Evolutionary conservation across 2,329 filamentous ascomycete genomes (phyloP).

Genomic region (Phialophora chinensis): DNA sequence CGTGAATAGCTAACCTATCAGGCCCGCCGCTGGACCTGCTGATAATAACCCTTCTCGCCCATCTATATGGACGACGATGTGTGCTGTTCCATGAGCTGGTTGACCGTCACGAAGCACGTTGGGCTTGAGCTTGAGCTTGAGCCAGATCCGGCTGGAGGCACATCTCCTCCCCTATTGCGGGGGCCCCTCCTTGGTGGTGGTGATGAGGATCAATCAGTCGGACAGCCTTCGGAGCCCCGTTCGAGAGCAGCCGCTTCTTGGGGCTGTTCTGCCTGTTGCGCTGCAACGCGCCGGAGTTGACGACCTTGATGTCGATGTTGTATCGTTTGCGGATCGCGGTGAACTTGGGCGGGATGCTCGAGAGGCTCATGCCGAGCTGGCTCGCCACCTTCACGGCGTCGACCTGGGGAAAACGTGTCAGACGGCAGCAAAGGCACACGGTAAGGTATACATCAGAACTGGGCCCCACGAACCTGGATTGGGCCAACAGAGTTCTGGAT

Average conservation of each 20-base stretch:
- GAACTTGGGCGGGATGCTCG: constrained; percentile 34
- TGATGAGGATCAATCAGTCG: not conserved
- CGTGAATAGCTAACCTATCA: too few species aligned
- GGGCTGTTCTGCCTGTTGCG: constrained; percentile 32
- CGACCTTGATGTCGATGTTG: constrained; percentile 36
- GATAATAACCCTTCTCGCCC: too few species aligned
- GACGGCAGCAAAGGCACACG: too few species aligned
- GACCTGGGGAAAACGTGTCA: constrained; percentile 17
- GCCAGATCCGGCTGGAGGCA: not conserved
- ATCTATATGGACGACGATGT: too few species aligned
- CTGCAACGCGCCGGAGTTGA: constrained; percentile 35
- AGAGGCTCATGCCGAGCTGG: constrained; percentile 33
- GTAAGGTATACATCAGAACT: too few species aligned
- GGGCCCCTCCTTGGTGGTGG: not conserved
- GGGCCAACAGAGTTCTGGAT: constrained; percentile 34
- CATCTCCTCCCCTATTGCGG: not conserved
- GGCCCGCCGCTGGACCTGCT: too few species aligned
- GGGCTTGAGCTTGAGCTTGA: not conserved
- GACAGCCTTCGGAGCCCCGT: not conserved
- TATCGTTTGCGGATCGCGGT: constrained; percentile 32
- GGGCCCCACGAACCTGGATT: constrained; percentile 25
- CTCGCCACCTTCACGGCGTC: constrained; percentile 33
- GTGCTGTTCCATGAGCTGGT: too few species aligned
- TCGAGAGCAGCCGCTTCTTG: constrained; percentile 29
- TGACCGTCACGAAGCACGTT: too few species aligned